These are phyloP conservation scores for Psidium friedrichsthalianum DNA, from an alignment of 345 rosid genomes.

Conservation along the genomic window DNA sequence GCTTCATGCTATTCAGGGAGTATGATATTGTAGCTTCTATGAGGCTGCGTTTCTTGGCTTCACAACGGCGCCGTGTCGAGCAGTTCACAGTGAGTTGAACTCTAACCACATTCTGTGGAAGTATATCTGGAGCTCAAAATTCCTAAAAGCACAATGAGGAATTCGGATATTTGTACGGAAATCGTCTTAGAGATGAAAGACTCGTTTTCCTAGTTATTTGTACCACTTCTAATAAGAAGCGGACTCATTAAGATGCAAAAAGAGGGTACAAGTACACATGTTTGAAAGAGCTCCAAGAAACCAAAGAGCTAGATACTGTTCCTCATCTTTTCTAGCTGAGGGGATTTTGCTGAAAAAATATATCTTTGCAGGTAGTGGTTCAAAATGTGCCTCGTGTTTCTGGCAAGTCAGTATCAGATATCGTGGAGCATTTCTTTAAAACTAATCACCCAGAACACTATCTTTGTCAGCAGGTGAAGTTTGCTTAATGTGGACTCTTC, in stretches of 20 bases:
- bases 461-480: conserved; percentile 76
- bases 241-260: not conserved
- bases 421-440: conserved; percentile 66
- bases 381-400: conserved; percentile 69
- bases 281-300: not conserved
- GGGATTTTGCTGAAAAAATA: not conserved
- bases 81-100: conserved; percentile 82
- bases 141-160: not conserved
- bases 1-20: conserved; percentile 85
- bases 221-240: not conserved
- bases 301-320: not conserved
- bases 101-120: not conserved
- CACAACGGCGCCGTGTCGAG: conserved; percentile 67
- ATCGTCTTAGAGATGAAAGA: not conserved
- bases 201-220: not conserved
- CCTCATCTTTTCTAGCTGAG: not conserved
- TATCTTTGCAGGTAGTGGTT: conserved; percentile 61
- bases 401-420: conserved; percentile 43
- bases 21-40: conserved; percentile 60
- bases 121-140: not conserved
- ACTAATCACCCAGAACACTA: conserved; percentile 81
- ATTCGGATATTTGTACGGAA: not conserved
- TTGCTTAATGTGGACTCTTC: not conserved
- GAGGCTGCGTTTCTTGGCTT: conserved; percentile 81
- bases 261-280: not conserved